phyloP scores from a whole-genome alignment of 148 eudicot genomes.

The Rhododendron henanense region DNA sequence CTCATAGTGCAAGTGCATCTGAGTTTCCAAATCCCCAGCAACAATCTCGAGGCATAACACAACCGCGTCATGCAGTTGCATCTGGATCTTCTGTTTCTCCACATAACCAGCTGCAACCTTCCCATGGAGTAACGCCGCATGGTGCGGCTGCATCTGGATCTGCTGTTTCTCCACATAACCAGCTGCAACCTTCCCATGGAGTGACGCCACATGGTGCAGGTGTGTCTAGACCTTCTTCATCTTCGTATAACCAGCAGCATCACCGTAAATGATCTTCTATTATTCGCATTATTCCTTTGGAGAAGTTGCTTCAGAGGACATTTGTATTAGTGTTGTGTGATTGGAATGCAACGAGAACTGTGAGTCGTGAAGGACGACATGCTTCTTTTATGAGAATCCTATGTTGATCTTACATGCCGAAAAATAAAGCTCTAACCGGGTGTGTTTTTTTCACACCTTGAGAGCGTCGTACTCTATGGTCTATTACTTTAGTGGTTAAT shows the following conservation, averaged over 20 bases:
- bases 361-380: neutral
- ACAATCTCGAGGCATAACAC: conserved; percentile 8
- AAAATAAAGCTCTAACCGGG: neutral
- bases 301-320: neutral
- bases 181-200: conserved; percentile 1
- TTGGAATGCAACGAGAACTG: neutral
- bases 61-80: neutral
- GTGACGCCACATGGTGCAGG: neutral
- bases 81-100: conserved; percentile 5
- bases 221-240: neutral
- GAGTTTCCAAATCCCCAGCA: conserved; percentile 7
- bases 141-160: neutral
- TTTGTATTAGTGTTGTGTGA: neutral
- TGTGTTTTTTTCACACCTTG: neutral
- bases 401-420: neutral
- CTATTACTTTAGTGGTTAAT: neutral
- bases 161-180: conserved; percentile 6
- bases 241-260: neutral
- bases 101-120: conserved; percentile 1
- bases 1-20: conserved; percentile 1
- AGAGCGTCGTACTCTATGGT: neutral
- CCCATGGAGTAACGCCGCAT: neutral
- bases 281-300: neutral
- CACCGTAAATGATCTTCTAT: neutral
- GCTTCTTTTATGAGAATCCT: neutral